Evolutionary conservation across 2,329 filamentous ascomycete species (phyloP).

Genomic region (Hirsutella thompsonii): DNA sequence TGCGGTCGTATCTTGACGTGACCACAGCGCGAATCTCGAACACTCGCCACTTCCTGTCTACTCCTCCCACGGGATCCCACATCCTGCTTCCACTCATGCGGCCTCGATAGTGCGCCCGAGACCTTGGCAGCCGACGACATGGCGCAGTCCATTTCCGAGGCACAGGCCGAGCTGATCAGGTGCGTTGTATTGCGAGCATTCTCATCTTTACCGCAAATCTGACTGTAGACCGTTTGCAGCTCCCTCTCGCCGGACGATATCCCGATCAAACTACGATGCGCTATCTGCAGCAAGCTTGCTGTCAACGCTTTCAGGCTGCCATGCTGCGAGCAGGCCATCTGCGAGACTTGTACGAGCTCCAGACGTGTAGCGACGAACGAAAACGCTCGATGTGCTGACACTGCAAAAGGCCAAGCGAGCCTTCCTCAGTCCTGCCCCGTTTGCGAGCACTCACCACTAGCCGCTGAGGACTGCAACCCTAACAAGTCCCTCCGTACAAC

Average conservation of each 20-base stretch:
- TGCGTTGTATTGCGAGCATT: conserved; percentile 14
- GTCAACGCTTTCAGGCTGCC: conserved; percentile 83
- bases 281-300: conserved; percentile 81
- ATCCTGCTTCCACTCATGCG: conserved; percentile 5
- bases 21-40: neutral
- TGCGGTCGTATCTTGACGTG: conserved; percentile 6
- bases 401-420: conserved; percentile 52
- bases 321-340: conserved; percentile 92
- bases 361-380: neutral
- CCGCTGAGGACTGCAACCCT: conserved; percentile 72
- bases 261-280: conserved; percentile 92
- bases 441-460: conserved; percentile 83
- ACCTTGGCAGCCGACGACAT: conserved; percentile 14
- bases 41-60: neutral
- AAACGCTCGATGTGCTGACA: neutral
- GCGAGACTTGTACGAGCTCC: conserved; percentile 58
- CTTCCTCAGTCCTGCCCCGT: conserved; percentile 75
- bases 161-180: conserved; percentile 47
- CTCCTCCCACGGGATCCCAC: neutral
- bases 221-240: conserved; percentile 27
- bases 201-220: neutral
- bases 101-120: conserved; percentile 3
- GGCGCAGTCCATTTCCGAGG: conserved; percentile 28
- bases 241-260: conserved; percentile 72
- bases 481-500: conserved; percentile 89